Conservation (phyloP, 2,329 filamentous ascomycete genomes). For the Dactylellina drechsleri region DNA sequence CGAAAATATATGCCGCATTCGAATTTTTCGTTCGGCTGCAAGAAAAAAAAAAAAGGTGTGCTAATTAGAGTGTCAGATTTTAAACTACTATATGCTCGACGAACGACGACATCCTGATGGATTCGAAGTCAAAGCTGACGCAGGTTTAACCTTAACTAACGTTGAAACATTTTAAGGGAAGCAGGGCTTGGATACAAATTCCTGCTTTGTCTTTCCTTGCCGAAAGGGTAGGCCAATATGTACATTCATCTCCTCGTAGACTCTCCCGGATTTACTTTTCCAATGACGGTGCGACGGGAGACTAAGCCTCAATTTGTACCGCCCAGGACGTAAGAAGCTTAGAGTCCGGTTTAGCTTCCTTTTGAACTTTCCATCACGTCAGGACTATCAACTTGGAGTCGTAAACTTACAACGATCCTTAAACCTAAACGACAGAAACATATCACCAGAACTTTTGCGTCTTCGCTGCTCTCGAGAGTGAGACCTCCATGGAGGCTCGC, state of each 20-base stretch:
- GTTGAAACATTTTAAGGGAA: constrained; percentile 22
- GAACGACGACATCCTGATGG: constrained; percentile 27
- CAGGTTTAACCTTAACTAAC: constrained; percentile 40
- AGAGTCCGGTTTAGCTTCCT: constrained; percentile 23
- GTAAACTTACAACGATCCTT: background rate
- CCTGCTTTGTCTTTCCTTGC: constrained; percentile 47
- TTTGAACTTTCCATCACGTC: constrained; percentile 15
- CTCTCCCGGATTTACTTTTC: constrained; percentile 12
- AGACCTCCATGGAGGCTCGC: constrained; percentile 5
- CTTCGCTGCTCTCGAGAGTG: too few species aligned
- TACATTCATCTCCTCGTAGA: background rate
- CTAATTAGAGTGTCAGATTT: constrained; percentile 16
- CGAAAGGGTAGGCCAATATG: constrained; percentile 21
- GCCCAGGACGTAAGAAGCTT: constrained; percentile 16
- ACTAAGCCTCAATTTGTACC: constrained; percentile 36
- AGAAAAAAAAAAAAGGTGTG: background rate
- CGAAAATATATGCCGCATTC: constrained; percentile 21
- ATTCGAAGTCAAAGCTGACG: constrained; percentile 21
- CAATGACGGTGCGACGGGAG: constrained; percentile 23
- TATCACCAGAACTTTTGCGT: too few species aligned
- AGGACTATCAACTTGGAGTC: background rate
- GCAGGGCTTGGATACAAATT: constrained; percentile 41
- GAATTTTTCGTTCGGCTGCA: background rate
- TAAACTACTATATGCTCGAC: constrained; percentile 13
- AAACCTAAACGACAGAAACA: constrained; percentile 2